Base-by-base conservation (phyloP, 2,329 filamentous ascomycete genomes). In the Cadophora sp. region DNA sequence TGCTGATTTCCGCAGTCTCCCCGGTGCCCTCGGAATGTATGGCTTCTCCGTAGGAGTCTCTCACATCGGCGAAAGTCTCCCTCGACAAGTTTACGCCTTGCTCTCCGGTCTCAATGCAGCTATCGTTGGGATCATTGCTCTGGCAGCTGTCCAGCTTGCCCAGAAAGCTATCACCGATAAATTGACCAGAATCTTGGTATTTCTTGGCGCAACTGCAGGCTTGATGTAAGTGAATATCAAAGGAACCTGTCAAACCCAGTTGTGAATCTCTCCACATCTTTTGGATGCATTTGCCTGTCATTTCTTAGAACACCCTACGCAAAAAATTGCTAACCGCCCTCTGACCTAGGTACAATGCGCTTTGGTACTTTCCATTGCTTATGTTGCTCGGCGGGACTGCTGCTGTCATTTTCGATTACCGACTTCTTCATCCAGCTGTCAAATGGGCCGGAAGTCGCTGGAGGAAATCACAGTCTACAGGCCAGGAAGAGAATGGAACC, bases 351-450 rank as follows among this genome's bases (percentile, higher is more conserved):
- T 39, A 93, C 72, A 92, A 88, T 59, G 86, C 89, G 0, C 78
- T 93, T 0, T 94, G 91, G 91, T 94, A 91, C 71, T 93, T 92
- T 55, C 91, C 91, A 0, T 73, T 87, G 0, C 74, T 93, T 4
- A 89, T 93, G 78, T 71, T 84, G 0, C 70, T 81, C 1, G 85
- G 83, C 0, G 90, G 89, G 0, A 13, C 83, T 1, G 76, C 78
- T 0, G 85, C 87, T 0, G 76, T 87, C 0, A 62, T 85, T 0
- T 88, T 86, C 80, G 90, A 92, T 76, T 80, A 79, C 51, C 80
- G 82, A 50, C 83, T 84, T 78, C 72, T 85, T 7, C 81, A 84
- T n/a, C 75, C 79, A 0, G 75, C 81, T 5, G 74, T 78, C 27
- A 78, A 76, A 56, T 77, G 76, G 66, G 43, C 74, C 3, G n/a